Percentiles rank a stretch among this genome's conserved stretches.
These are phyloP conservation scores for Linum usitatissimum DNA, from an alignment of 345 rosid species.

Conservation along the genomic window DNA sequence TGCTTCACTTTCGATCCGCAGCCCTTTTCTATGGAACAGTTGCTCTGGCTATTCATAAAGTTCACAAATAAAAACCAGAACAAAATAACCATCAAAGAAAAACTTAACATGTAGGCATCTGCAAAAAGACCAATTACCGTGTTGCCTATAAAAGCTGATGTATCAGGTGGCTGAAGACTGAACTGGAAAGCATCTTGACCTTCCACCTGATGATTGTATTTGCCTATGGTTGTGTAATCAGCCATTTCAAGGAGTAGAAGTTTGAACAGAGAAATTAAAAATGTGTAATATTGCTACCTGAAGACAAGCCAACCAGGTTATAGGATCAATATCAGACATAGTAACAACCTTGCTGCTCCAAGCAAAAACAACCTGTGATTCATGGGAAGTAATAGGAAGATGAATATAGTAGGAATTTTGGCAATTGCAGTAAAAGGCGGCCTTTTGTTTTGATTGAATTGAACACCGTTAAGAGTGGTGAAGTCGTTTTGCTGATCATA, in stretches of 20 bases:
- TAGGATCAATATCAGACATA: slow-evolving; percentile 59
- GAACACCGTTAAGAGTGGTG: slow-evolving; percentile 56
- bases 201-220: slow-evolving; percentile 37
- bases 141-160: slow-evolving; percentile 88
- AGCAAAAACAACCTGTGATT: slow-evolving; percentile 73
- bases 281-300: slow-evolving; percentile 38
- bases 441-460: background rate
- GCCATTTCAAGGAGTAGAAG: background rate
- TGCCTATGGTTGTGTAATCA: background rate
- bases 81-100: background rate
- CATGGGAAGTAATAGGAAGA: slow-evolving; percentile 11
- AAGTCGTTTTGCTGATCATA: slow-evolving; percentile 38
- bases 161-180: slow-evolving; percentile 77
- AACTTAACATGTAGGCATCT: no score
- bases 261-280: slow-evolving; percentile 1
- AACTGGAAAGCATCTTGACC: slow-evolving; percentile 83
- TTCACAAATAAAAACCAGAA: slow-evolving; percentile 34
- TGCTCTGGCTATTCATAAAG: slow-evolving; percentile 84
- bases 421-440: slow-evolving; percentile 2
- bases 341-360: slow-evolving; percentile 67
- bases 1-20: slow-evolving; percentile 66
- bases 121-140: slow-evolving; percentile 29
- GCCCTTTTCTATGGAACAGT: slow-evolving; percentile 68
- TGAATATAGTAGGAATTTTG: background rate
- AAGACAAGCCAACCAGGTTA: slow-evolving; percentile 65